phyloP scores from a whole-genome alignment of 1,284 basidiomycete genomes.

The Waitea zeae region DNA sequence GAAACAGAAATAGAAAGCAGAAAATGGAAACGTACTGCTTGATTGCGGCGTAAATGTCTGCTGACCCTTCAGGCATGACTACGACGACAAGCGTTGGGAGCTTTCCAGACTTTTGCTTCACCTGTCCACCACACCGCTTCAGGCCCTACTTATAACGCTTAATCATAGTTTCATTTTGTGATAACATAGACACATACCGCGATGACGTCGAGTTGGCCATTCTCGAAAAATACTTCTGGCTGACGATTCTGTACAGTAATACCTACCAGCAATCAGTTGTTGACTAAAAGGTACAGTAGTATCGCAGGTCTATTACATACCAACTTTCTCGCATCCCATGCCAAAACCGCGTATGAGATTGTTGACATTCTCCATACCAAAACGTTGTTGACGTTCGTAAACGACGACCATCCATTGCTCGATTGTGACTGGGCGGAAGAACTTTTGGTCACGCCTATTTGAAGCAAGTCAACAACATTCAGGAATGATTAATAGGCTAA shows the following conservation, averaged over 20 bases:
- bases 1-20: conserved; percentile 2
- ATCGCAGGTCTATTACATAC: too few species aligned
- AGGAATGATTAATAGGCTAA: conserved; percentile 2
- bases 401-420: conserved; percentile 41
- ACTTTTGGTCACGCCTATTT: conserved; percentile 51
- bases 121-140: too few species aligned
- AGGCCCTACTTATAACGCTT: too few species aligned
- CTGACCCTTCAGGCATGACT: conserved; percentile 54
- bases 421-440: conserved; percentile 33
- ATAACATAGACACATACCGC: too few species aligned
- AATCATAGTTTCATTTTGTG: too few species aligned
- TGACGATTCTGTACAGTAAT: too few species aligned
- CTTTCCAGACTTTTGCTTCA: too few species aligned
- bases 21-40: conserved; percentile 49
- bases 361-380: conserved; percentile 22
- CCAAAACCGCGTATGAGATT: conserved; percentile 34
- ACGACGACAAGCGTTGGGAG: too few species aligned
- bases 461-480: conserved; percentile 6
- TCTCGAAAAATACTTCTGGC: too few species aligned
- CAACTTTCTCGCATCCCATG: conserved; percentile 29
- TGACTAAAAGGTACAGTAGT: too few species aligned
- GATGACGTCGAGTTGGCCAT: too few species aligned
- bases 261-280: too few species aligned
- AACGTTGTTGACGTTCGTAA: conserved; percentile 40
- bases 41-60: conserved; percentile 55